Percentiles rank a stretch among this genome's conserved stretches.
phyloP scores from a whole-genome alignment of 345 rosid species.

The Rhodamnia argentea region DNA sequence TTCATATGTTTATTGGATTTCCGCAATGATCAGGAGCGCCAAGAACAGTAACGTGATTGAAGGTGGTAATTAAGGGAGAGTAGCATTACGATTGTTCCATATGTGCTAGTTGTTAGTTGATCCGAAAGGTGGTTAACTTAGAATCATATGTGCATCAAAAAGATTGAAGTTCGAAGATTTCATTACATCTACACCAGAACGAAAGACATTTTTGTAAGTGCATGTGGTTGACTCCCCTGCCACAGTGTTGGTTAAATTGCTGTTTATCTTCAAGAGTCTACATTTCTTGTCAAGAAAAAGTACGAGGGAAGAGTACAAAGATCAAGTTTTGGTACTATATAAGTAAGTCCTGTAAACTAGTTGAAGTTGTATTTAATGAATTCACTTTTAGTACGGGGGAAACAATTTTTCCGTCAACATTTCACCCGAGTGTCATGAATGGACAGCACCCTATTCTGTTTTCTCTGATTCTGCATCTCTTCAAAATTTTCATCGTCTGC shows the following conservation, averaged over 20 bases:
- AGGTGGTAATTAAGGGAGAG: background rate
- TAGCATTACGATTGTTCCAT: background rate
- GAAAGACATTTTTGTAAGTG: background rate
- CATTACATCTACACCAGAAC: background rate
- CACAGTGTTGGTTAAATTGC: background rate
- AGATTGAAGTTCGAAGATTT: background rate
- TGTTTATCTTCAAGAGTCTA: background rate
- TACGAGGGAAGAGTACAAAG: background rate
- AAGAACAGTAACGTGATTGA: background rate
- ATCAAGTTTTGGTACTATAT: background rate
- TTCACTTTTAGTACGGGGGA: background rate
- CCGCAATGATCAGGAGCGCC: background rate
- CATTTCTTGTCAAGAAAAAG: background rate
- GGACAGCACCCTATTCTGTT: background rate
- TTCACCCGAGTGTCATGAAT: background rate
- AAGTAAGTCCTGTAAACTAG: background rate
- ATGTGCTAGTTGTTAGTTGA: background rate
- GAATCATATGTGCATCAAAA: background rate
- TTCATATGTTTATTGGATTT: background rate
- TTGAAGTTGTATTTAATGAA: background rate
- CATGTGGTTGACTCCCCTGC: background rate
- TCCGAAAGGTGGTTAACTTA: background rate
- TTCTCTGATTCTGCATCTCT: background rate
- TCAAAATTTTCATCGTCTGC: background rate
- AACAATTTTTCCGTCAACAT: background rate